Conservation (phyloP, 2,329 filamentous ascomycete genomes). For the Trichoderma koningii region DNA sequence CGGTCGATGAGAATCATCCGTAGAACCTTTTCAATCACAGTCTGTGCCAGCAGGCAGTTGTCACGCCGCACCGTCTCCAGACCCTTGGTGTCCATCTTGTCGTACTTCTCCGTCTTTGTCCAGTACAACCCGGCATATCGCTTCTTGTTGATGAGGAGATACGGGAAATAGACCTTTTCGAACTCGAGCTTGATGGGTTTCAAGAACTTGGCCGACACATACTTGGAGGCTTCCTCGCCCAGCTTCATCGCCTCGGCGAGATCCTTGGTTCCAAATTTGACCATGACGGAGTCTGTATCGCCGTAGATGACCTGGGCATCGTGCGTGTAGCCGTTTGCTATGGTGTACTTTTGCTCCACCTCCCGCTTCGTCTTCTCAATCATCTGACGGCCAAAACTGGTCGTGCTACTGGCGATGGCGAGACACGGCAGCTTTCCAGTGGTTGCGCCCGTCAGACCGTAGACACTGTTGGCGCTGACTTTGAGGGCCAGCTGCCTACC, state of each 20-base stretch:
- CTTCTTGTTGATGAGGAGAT: slow-evolving; percentile 99
- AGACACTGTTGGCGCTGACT: slow-evolving; percentile 95
- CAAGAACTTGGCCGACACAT: slow-evolving; percentile 87
- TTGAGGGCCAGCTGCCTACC: slow-evolving; percentile 96
- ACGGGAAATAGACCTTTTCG: slow-evolving; percentile 98
- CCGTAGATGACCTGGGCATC: slow-evolving; percentile 98
- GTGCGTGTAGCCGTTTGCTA: slow-evolving; percentile 91
- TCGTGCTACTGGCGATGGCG: slow-evolving; percentile 93
- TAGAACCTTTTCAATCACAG: slow-evolving; percentile 94
- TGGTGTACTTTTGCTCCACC: slow-evolving; percentile 85
- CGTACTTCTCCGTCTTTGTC: slow-evolving; percentile 91
- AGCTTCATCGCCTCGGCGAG: slow-evolving; percentile 89
- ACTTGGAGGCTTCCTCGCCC: slow-evolving; percentile 87
- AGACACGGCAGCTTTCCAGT: slow-evolving; percentile 95
- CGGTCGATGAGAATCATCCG: slow-evolving; percentile 94
- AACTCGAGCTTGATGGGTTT: slow-evolving; percentile 99
- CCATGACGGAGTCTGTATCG: slow-evolving; percentile 99
- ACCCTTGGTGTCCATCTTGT: slow-evolving; percentile 99
- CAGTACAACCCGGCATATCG: slow-evolving; percentile 97
- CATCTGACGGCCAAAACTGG: slow-evolving; percentile 96
- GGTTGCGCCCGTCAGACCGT: slow-evolving; percentile 94
- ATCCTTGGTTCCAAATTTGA: slow-evolving; percentile 92
- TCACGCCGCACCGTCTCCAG: slow-evolving; percentile 97
- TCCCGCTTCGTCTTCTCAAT: slow-evolving; percentile 98
- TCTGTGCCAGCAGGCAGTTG: slow-evolving; percentile 93